Evolutionary conservation across 768 basidiomycete species (phyloP), one percentile per base, ranked within the genome.

Genomic region (Pleurotus pulmonarius): DNA sequence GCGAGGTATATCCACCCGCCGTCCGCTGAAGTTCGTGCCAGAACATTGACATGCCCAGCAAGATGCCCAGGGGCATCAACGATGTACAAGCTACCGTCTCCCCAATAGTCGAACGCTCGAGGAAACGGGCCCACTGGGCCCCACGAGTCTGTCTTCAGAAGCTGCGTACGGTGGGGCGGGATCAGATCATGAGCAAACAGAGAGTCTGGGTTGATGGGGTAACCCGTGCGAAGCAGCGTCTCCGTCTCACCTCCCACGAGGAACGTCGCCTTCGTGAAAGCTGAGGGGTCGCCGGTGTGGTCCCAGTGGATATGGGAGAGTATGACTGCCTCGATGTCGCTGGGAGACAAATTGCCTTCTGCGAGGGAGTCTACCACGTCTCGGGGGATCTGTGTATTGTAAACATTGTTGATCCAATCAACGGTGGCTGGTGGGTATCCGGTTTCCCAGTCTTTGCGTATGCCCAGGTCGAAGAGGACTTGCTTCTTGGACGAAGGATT

Each of bases 21-120:
- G 16, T 77, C 73, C 1, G 75, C 56, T 15, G 80, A 82, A 2
- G 81, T 83, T 46, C 84, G 80, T 3, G 73, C 80, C 9, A 84
- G 75, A 38, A 79, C 57, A 57, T 80, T 83, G 58, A 85, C 59
- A 55, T 86, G 83, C 0, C 85, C 85, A 1, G 70, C 65, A 25
- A 83, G 62, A 63, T 86, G 84, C 0, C 85, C 83, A 1, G 83
- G 75, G 1, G 83, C 75, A 61, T 86, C 79, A 56, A 86, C 63
- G 58, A 86, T 72, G 60, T 81, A 85, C 38, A 84, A 63, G 60
- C 79, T 81, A 5, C 83, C 84, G 58, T 87, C 84, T 18, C 75
- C 75, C 59, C 77, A 83, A 61, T 74, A 78, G 67, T 86, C 82
- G 18, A 77, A 60, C 4, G 80, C 78, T 22, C 64, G 73, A 25